Conservation (phyloP, 2,329 filamentous ascomycete species). For the Talaromyces piceae region DNA sequence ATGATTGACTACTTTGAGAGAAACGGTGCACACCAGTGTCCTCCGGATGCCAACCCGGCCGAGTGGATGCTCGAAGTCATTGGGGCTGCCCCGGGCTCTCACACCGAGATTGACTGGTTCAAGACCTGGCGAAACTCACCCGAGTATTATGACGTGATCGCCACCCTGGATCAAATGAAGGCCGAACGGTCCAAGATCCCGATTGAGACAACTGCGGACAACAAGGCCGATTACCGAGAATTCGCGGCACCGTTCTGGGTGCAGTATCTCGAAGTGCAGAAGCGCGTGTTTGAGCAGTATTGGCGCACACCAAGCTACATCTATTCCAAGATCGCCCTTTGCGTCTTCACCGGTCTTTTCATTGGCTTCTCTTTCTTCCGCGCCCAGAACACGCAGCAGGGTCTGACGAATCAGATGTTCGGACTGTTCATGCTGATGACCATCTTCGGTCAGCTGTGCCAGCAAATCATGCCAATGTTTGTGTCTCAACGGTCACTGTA, state of each 20-base stretch:
- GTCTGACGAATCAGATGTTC: conserved; percentile 86
- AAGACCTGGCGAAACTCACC: conserved; percentile 53
- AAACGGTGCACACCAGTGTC: conserved; percentile 55
- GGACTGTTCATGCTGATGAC: conserved; percentile 79
- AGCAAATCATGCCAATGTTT: conserved; percentile 54
- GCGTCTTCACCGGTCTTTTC: conserved; percentile 60
- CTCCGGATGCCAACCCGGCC: conserved; percentile 60
- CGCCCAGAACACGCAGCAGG: conserved; percentile 66
- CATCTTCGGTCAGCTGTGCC: conserved; percentile 58
- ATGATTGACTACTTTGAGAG: conserved; percentile 58
- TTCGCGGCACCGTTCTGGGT: conserved; percentile 68
- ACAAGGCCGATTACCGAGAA: conserved; percentile 56
- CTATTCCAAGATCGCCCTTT: conserved; percentile 70
- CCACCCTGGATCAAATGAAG: conserved; percentile 48
- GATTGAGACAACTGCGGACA: conserved; percentile 27
- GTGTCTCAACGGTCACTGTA: conserved; percentile 52
- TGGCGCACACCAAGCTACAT: conserved; percentile 87
- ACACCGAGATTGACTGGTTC: conserved; percentile 60
- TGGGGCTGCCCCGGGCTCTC: conserved; percentile 55
- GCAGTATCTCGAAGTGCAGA: conserved; percentile 61
- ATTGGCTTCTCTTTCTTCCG: conserved; percentile 78
- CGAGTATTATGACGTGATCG: conserved; percentile 50
- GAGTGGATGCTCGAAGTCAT: conserved; percentile 63
- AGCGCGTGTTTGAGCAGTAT: conserved; percentile 82
- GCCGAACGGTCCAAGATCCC: conserved; percentile 35